These are phyloP conservation scores for Cryptococcus maquisensis DNA, from an alignment of 1,284 basidiomycete genomes.

Conservation along the genomic window DNA sequence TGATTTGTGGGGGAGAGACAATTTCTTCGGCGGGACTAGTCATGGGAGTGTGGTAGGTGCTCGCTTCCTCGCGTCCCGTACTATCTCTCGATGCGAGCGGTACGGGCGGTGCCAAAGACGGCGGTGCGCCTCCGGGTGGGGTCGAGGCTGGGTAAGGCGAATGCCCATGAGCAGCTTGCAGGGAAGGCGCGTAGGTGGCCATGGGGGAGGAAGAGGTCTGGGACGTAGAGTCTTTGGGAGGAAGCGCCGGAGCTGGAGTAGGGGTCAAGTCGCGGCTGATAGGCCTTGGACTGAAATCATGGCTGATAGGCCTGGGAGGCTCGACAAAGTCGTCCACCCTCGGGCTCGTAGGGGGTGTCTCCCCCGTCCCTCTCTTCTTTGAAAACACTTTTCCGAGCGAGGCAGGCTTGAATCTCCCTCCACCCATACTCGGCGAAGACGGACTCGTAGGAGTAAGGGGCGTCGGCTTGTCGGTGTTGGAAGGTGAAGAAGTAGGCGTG, in stretches of 20 bases:
- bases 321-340: conserved; percentile 6
- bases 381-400: conserved; percentile 19
- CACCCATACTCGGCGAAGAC: conserved; percentile 7
- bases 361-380: conserved; percentile 3
- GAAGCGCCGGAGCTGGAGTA: conserved; percentile 12
- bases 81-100: conserved; percentile 13
- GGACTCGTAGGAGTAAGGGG: conserved; percentile 2
- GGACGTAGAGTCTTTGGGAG: conserved; percentile 17
- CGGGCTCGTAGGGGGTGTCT: conserved; percentile 10
- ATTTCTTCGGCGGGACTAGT: neutral
- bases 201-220: neutral
- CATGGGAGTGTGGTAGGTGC: neutral
- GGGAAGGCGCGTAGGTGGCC: neutral
- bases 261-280: neutral
- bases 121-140: neutral
- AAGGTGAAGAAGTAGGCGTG: neutral
- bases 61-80: conserved; percentile 9
- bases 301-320: neutral
- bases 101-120: neutral
- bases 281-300: neutral
- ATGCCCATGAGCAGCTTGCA: too few relatives aligned
- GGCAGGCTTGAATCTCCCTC: conserved; percentile 16
- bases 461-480: neutral
- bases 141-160: too few relatives aligned
- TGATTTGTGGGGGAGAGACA: neutral